Conservation (phyloP, 352 stramenopile species). For the Globisporangium uncinulatum region DNA sequence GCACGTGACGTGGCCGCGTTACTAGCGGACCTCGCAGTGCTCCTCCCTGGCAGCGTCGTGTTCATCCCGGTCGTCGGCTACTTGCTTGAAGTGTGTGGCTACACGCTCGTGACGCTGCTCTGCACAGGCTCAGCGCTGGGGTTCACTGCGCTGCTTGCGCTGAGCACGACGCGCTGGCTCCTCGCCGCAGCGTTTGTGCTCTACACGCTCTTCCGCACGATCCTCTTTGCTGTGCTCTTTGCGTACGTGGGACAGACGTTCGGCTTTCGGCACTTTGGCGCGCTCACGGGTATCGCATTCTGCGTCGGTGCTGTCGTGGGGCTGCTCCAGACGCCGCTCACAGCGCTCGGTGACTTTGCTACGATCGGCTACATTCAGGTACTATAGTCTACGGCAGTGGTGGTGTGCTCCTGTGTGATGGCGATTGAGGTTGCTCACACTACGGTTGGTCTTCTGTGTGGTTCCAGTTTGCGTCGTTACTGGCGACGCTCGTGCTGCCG, state of each 20-base stretch:
- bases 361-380: slow-evolving; percentile 46
- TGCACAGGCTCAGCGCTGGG: slow-evolving; percentile 34
- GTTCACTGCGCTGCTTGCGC: slow-evolving; percentile 42
- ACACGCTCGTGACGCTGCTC: slow-evolving; percentile 45
- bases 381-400: slow-evolving; percentile 1
- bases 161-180: slow-evolving; percentile 18
- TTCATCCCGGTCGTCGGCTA: slow-evolving; percentile 71
- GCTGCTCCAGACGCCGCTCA: slow-evolving; percentile 59
- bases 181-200: slow-evolving; percentile 58
- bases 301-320: slow-evolving; percentile 55
- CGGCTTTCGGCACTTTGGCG: slow-evolving; percentile 83
- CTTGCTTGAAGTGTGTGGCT: slow-evolving; percentile 65
- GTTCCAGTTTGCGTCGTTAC: slow-evolving; percentile 34
- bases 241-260: slow-evolving; percentile 73
- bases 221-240: slow-evolving; percentile 82
- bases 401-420: neutral
- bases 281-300: slow-evolving; percentile 74
- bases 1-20: slow-evolving; percentile 33
- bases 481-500: slow-evolving; percentile 41
- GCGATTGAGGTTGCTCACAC: neutral
- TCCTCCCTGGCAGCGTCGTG: slow-evolving; percentile 63
- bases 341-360: slow-evolving; percentile 39
- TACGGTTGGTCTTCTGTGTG: neutral
- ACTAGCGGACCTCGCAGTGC: slow-evolving; percentile 43
- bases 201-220: slow-evolving; percentile 79